phyloP scores from a whole-genome alignment of 257 asterid genomes.

The Jacaranda copaia region DNA sequence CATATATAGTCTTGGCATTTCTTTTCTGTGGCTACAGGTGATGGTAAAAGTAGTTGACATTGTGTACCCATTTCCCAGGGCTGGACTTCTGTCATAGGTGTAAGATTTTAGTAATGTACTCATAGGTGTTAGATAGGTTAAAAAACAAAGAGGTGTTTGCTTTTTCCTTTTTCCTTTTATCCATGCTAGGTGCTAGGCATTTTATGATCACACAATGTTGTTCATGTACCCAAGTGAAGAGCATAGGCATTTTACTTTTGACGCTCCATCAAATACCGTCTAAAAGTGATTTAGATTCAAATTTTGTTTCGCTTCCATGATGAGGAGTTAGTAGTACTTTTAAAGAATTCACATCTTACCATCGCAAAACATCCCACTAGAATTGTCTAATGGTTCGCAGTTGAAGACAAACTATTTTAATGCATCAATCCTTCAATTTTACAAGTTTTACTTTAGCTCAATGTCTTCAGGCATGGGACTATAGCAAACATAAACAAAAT shows the following conservation, averaged over 20 bases:
- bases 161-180: background rate
- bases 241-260: background rate
- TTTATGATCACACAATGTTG: constrained; percentile 1
- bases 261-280: background rate
- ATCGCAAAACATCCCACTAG: no score
- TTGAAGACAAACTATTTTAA: no score
- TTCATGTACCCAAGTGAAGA: constrained; percentile 19
- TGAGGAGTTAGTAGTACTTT: no score
- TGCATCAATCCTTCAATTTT: no score
- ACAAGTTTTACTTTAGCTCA: no score
- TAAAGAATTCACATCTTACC: no score
- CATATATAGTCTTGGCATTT: background rate
- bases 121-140: background rate
- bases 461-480: background rate
- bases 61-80: background rate
- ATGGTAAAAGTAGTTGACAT: constrained; percentile 19
- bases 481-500: background rate
- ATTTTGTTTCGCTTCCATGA: no score
- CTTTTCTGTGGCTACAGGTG: background rate
- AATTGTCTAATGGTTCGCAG: no score
- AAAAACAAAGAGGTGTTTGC: constrained; percentile 12
- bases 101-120: constrained; percentile 16
- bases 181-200: background rate
- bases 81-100: background rate
- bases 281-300: no score